Percentiles rank a stretch among this genome's conserved stretches.
Conservation (phyloP, 352 stramenopile genomes). For the Pelagophyceae sp. region DNA sequence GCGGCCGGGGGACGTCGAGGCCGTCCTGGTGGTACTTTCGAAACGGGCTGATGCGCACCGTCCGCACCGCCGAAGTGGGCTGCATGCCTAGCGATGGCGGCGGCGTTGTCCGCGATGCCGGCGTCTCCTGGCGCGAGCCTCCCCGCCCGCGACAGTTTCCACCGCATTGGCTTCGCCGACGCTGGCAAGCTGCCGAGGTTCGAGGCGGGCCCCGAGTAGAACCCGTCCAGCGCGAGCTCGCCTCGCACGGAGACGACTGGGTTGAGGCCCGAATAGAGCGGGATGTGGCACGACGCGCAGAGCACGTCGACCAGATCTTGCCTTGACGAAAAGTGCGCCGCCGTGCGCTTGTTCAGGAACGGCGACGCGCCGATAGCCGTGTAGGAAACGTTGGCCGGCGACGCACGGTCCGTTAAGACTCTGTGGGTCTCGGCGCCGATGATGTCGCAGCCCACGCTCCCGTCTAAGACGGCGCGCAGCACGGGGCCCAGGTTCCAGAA, state of each 20-base stretch:
- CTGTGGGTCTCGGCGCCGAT: neutral
- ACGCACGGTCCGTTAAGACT: neutral
- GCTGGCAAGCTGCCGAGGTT: neutral
- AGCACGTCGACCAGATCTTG: slow-evolving; percentile 10
- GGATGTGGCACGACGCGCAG: slow-evolving; percentile 15
- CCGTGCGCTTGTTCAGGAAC: neutral
- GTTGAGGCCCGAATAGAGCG: neutral
- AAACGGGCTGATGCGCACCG: too few relatives aligned
- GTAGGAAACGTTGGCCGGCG: neutral
- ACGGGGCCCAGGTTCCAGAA: neutral
- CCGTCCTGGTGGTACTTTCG: too few relatives aligned
- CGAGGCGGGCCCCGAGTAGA: neutral
- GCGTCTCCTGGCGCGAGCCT: too few relatives aligned
- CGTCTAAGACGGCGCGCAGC: neutral
- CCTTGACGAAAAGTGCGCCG: neutral
- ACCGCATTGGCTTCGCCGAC: too few relatives aligned
- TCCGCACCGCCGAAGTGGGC: too few relatives aligned
- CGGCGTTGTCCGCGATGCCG: too few relatives aligned
- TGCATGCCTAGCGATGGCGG: too few relatives aligned
- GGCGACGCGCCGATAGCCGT: neutral
- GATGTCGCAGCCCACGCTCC: neutral
- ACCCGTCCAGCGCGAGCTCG: neutral
- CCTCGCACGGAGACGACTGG: neutral
- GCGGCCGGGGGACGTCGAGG: too few relatives aligned
- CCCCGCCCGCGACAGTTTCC: too few relatives aligned